Base-by-base conservation (phyloP, 345 rosid genomes). In the Trapa incisa region DNA sequence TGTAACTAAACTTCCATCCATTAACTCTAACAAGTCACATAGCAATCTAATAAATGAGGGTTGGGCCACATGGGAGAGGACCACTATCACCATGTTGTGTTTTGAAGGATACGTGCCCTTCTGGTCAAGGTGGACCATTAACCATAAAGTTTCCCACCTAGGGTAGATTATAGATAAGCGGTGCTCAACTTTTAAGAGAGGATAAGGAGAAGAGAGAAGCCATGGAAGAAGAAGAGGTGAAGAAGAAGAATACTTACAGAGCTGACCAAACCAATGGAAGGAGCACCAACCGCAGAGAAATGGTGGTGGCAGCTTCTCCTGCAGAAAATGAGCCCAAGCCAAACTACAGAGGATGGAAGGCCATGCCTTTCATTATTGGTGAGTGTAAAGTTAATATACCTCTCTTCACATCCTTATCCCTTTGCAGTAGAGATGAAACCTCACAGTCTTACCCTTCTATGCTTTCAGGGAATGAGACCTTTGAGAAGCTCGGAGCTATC, bases 401-500 rank as follows among this genome's bases (percentile, higher is more conserved):
- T n/a, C 43, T 6, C 60, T n/a, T n/a, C 14, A 11, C 9, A 10
- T 8, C 9, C 37, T 58, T 58, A 38, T 35, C 11, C 29, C 11
- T 17, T 15, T 8, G 22, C 7, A 0, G n/a, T 2, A 52, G 57
- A 45, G n/a, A 29, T 29, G 10, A 29, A 9, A 6, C 39, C 0
- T 35, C 45, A 0, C 39, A 10, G n/a, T n/a, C 41, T 35, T 35
- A 12, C 37, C 37, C 29, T 41, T 37, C 35, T 17, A 2, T 29
- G 1, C n/a, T 75, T 68, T 41, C 80, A 77, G 86, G 86, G 70
- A 91, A 91, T 73, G 89, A 87, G 74, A 83, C 96, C 22, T 88
- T 91, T 77, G 97, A 91, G 91, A 91, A 89, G 86, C 79, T 88
- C 38, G 97, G 96, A 72, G 89, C 87, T 22, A 80, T 91, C 5